A percentile compares a stretch with the other conserved stretches of the same genome.
These are phyloP conservation scores for California macrophylla DNA, from an alignment of 441 rosid species.

Conservation along the genomic window DNA sequence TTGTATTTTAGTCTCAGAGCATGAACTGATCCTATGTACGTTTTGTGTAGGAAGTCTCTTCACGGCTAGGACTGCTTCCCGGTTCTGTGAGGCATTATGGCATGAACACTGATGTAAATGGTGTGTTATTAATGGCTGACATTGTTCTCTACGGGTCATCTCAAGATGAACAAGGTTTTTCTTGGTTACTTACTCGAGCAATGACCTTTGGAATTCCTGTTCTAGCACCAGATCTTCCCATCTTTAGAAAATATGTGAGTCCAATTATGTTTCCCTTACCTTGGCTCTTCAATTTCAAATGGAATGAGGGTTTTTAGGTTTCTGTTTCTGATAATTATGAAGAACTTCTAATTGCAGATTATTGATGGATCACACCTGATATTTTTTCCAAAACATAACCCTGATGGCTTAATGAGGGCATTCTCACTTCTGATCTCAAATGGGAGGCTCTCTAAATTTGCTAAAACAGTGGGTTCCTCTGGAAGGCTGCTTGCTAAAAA, in stretches of 20 bases:
- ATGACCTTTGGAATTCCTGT: constrained; percentile 82
- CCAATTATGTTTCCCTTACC: constrained; percentile 12
- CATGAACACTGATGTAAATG: constrained; percentile 60
- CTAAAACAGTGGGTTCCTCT: constrained; percentile 62
- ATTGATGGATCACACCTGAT: constrained; percentile 62
- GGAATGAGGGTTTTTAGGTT: constrained; percentile 12
- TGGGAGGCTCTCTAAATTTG: constrained; percentile 69
- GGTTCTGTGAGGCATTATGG: constrained; percentile 71
- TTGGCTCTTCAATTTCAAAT: constrained; percentile 17
- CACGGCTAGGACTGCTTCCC: constrained; percentile 59
- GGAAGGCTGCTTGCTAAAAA: constrained; percentile 72
- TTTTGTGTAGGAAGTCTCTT: constrained; percentile 57
- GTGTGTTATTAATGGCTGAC: constrained; percentile 68
- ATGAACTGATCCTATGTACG: constrained; percentile 9
- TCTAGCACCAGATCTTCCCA: constrained; percentile 66
- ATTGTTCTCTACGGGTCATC: constrained; percentile 86
- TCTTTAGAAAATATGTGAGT: constrained; percentile 72
- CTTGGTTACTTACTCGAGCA: constrained; percentile 73
- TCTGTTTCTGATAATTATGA: constrained; percentile 7
- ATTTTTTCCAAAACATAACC: constrained; percentile 48
- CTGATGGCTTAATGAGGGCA: constrained; percentile 60
- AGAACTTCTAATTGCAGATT: constrained; percentile 40
- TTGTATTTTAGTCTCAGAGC: constrained; percentile 8
- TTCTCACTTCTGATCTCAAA: constrained; percentile 67
- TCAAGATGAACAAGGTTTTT: constrained; percentile 89